Base-by-base conservation (phyloP, 495 filamentous ascomycete species). In the Viridothelium virens region DNA sequence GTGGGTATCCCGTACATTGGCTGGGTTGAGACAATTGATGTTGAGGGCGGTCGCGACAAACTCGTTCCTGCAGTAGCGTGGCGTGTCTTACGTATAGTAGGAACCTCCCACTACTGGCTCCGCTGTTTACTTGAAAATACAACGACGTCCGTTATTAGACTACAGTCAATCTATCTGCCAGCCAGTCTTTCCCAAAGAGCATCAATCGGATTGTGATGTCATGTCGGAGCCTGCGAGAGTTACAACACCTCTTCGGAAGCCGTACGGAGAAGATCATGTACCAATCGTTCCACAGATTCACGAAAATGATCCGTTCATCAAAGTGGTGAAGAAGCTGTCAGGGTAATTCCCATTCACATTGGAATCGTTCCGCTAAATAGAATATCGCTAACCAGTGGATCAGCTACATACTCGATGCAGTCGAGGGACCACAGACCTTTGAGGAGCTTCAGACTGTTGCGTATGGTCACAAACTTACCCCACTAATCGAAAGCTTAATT, bases 381-480 rank as follows among this genome's bases (percentile, higher is more conserved):
- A 5, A 25, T 25, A 25, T 25, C 25, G 11, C 18, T 53, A 25
- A 25, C 41, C 11, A 16, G 5, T 2, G 16, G 48, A 5, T 5
- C 48, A 90, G 87, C 68, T 91, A 85, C 74, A 80, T 93, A 48
- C 77, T 82, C 56, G 82, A 85, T 38, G 83, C 85, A 2, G 82
- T 95, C 38, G 80, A 84, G 39, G 79, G 85, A 44, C 85, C 89
- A 11, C 83, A 85, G 72, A 89, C 87, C 36, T 94, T 92, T 71
- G 91, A 94, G 65, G 88, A 94, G 72, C 82, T 95, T 50, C 81
- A 88, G 63, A 88, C 84, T 16, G 85, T 85, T 2, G 76, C 85
- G 34, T 82, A 82, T 25, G 87, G 88, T 0, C 85, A 87, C 14
- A 79, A 81, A 62, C 78, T 96, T 47, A 80, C 84, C 39, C 75